These are phyloP conservation scores for Allium sativum DNA, from an alignment of 106 monocot species.

Conservation along the genomic window DNA sequence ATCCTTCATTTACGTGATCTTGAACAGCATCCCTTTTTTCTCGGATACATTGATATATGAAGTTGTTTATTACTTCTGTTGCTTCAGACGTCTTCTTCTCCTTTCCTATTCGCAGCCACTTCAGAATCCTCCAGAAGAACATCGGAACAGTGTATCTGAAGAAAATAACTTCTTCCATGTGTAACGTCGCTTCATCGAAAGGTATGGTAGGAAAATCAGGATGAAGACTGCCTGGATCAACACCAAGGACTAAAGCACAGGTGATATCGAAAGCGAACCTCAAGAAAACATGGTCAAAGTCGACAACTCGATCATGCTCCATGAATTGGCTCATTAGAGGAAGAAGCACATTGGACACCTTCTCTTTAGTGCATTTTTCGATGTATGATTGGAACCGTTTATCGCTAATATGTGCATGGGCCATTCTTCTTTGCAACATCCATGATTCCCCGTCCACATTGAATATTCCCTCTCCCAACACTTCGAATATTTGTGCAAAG, in stretches of 20 bases:
- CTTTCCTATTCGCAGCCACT: conserved; percentile 17
- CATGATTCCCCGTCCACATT: conserved; percentile 33
- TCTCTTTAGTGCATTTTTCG: conserved; percentile 9
- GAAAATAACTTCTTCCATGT: conserved; percentile 7
- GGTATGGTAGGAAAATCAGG: conserved; percentile 20
- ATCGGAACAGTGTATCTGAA: conserved; percentile 21
- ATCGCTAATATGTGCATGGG: neutral
- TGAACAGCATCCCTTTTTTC: conserved; percentile 10
- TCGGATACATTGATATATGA: conserved; percentile 17
- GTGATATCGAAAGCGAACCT: conserved; percentile 34
- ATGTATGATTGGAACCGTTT: conserved; percentile 18
- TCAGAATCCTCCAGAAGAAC: conserved; percentile 32
- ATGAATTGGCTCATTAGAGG: conserved; percentile 11
- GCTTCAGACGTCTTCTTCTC: conserved; percentile 30
- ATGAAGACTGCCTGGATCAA: conserved; percentile 26
- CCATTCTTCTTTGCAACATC: conserved; percentile 20
- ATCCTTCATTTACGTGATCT: conserved; percentile 2
- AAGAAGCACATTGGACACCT: conserved; percentile 23
- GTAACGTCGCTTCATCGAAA: conserved; percentile 3
- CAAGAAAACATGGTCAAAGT: conserved; percentile 38
- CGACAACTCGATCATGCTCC: neutral
- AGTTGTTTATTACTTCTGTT: conserved; percentile 20
- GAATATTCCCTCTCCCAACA: conserved; percentile 41
- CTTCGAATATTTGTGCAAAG: conserved; percentile 37
- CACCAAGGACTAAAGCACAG: conserved; percentile 22